phyloP scores from a whole-genome alignment of 345 rosid species.

The Alliaria petiolata region DNA sequence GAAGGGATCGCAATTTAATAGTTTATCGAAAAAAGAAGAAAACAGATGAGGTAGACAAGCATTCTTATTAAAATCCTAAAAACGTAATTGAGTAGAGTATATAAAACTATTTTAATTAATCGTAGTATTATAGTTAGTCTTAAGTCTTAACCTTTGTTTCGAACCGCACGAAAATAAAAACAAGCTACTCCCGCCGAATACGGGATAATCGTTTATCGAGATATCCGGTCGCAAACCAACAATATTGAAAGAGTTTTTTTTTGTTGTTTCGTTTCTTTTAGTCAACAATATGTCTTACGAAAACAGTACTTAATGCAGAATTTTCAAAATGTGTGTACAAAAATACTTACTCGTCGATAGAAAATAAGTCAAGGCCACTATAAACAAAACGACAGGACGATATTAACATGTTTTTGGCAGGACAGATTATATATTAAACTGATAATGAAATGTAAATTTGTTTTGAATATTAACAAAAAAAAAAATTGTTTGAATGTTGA shows the following conservation, averaged over 20 bases:
- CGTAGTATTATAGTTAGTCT: too few species aligned
- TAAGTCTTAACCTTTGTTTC: neutral
- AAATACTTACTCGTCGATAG: too few species aligned
- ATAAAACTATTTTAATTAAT: too few species aligned
- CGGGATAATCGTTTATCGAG: conserved; percentile 13
- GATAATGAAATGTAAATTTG: neutral
- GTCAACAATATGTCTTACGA: neutral
- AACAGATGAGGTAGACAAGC: conserved; percentile 20
- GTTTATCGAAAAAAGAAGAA: conserved; percentile 8
- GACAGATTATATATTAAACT: neutral
- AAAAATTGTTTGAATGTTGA: neutral
- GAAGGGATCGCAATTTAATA: conserved; percentile 10
- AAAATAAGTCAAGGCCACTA: neutral
- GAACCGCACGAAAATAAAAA: neutral
- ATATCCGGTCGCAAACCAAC: conserved; percentile 9
- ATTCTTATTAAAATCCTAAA: conserved; percentile 25
- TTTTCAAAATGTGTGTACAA: too few species aligned
- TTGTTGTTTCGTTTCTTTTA: neutral
- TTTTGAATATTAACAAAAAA: neutral
- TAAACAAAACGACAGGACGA: conserved; percentile 13
- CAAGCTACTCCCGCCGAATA: conserved; percentile 11
- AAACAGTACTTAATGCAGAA: too few species aligned
- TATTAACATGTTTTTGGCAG: conserved; percentile 3
- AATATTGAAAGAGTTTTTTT: neutral
- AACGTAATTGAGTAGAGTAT: neutral